Conservation (phyloP, 176 grass and related monocot species). For the Puccinellia tenuiflora region DNA sequence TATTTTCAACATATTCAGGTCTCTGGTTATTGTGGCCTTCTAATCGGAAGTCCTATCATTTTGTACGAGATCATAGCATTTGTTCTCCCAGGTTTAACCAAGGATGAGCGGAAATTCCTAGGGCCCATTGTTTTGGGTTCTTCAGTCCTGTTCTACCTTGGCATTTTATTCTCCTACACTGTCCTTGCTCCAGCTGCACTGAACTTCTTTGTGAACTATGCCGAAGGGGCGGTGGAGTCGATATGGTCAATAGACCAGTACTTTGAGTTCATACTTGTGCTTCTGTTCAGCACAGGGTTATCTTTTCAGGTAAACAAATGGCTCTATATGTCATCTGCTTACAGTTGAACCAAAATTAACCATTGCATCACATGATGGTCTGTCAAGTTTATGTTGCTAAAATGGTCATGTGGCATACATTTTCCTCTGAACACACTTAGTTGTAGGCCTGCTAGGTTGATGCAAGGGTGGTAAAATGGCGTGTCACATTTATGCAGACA, state of each 20-base stretch:
- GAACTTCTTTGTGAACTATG: conserved; percentile 97
- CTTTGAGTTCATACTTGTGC: conserved; percentile 92
- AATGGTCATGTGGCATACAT: background rate
- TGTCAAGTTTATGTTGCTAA: background rate
- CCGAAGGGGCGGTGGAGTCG: conserved; percentile 92
- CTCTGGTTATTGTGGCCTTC: conserved; percentile 92
- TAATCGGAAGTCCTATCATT: conserved; percentile 89
- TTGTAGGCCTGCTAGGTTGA: background rate
- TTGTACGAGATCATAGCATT: conserved; percentile 97
- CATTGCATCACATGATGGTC: background rate
- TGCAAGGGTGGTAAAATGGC: background rate
- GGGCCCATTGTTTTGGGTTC: conserved; percentile 96
- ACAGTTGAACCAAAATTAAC: background rate
- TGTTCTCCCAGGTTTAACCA: conserved; percentile 87
- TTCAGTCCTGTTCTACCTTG: conserved; percentile 88
- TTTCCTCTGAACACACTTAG: background rate
- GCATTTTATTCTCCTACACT: conserved; percentile 85
- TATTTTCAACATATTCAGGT: conserved; percentile 60
- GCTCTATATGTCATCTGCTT: background rate
- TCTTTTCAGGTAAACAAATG: conserved; percentile 80
- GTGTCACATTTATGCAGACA: background rate
- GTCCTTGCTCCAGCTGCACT: conserved; percentile 86
- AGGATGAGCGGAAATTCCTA: conserved; percentile 77
- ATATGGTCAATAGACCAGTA: conserved; percentile 98
- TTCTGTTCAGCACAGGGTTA: conserved; percentile 93